A percentile compares a stretch with the other conserved stretches of the same genome.
phyloP scores from a whole-genome alignment of 352 stramenopile species.

The Globisporangium yorkense region DNA sequence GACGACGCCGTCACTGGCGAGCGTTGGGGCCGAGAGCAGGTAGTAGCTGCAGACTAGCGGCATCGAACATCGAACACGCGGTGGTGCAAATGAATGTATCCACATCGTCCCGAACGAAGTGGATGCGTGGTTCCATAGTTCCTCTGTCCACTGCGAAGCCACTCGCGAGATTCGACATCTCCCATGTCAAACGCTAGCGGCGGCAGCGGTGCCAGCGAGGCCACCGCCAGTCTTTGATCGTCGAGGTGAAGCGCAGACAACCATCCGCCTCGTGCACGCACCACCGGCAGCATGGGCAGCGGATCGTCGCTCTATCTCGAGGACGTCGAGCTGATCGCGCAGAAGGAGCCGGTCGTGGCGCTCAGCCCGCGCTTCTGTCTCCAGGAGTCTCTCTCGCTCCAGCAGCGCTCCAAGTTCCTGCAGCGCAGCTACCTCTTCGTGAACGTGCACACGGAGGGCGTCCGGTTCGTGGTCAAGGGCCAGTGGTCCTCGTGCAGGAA shows the following conservation, averaged over 20 bases:
- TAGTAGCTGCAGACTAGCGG: too few relatives aligned
- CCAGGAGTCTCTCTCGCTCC: not conserved
- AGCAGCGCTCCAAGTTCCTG: not conserved
- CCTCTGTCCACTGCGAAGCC: not conserved
- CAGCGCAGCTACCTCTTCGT: not conserved
- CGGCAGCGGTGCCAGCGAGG: not conserved
- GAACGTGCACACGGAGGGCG: not conserved
- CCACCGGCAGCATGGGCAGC: not conserved
- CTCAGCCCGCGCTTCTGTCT: not conserved
- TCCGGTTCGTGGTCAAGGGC: not conserved
- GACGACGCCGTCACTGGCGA: not conserved
- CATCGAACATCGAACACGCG: too few relatives aligned
- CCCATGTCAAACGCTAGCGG: not conserved
- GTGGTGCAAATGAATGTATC: not conserved
- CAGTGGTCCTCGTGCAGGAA: not conserved
- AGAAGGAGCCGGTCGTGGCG: not conserved
- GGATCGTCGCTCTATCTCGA: not conserved
- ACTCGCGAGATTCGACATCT: not conserved
- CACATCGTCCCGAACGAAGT: not conserved
- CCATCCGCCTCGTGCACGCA: not conserved
- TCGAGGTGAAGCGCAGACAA: not conserved
- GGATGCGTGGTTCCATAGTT: not conserved
- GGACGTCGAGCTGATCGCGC: not conserved
- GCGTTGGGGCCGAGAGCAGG: not conserved
- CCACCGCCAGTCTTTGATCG: not conserved